phyloP scores from a whole-genome alignment of 305 asterid genomes.

The Fraxinus dipetala region DNA sequence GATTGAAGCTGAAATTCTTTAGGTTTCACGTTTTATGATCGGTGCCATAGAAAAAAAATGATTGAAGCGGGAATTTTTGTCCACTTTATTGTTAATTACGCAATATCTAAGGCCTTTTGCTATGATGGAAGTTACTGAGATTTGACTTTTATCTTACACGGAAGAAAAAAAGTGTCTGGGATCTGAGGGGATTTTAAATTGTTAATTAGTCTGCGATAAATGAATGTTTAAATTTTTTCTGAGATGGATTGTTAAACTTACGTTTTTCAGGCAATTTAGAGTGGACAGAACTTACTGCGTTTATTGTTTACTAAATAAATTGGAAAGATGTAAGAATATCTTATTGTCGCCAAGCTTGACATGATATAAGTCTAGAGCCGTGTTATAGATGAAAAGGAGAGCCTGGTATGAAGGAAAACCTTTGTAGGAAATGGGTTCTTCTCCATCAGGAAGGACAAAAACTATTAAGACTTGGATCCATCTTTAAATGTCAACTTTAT shows the following conservation, averaged over 20 bases:
- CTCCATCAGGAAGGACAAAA: background rate
- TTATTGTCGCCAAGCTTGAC: background rate
- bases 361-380: background rate
- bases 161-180: background rate
- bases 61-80: background rate
- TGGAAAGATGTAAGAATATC: background rate
- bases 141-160: constrained; percentile 6
- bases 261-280: background rate
- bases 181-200: background rate
- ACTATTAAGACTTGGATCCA: too few species aligned
- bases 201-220: background rate
- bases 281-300: background rate
- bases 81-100: background rate
- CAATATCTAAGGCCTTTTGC: background rate
- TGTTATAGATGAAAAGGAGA: background rate
- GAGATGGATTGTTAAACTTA: background rate
- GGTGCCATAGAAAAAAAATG: background rate
- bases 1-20: background rate
- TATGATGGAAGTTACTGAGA: background rate
- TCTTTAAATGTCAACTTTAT: too few species aligned
- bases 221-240: background rate
- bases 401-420: background rate
- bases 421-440: background rate
- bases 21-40: background rate
- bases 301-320: background rate